Evolutionary conservation across 129 eudicot genomes (phyloP).

Genomic region (Saposhnikovia divaricata): DNA sequence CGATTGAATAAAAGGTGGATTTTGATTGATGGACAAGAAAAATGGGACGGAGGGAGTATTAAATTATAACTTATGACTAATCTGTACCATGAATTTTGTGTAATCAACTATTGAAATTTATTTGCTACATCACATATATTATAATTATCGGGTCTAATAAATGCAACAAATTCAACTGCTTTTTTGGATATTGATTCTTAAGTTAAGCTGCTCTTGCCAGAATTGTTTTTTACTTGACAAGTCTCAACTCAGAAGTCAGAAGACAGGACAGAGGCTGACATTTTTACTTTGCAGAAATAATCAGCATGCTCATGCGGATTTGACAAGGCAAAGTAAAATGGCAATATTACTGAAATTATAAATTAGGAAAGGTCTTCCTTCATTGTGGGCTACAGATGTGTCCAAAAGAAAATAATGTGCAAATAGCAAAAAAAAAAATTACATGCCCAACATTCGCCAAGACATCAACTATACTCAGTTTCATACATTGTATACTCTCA

Average conservation of each 20-base stretch:
- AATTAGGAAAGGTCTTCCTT: neutral
- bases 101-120: no score
- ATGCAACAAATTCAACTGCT: neutral
- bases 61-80: no score
- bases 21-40: no score
- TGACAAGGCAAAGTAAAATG: neutral
- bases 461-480: neutral
- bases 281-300: neutral
- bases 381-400: neutral
- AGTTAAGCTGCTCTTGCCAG: neutral
- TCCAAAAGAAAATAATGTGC: neutral
- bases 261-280: neutral
- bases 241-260: neutral
- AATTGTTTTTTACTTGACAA: neutral
- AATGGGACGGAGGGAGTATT: no score
- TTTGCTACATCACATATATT: no score
- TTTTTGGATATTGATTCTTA: neutral
- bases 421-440: neutral
- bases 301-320: neutral
- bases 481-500: neutral
- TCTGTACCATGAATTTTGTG: no score
- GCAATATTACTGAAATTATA: neutral
- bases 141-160: no score
- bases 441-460: neutral
- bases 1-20: no score